Evolutionary conservation across 441 rosid species (phyloP), one percentile per base, ranked within the genome.

Genomic region (Sinapis alba): DNA sequence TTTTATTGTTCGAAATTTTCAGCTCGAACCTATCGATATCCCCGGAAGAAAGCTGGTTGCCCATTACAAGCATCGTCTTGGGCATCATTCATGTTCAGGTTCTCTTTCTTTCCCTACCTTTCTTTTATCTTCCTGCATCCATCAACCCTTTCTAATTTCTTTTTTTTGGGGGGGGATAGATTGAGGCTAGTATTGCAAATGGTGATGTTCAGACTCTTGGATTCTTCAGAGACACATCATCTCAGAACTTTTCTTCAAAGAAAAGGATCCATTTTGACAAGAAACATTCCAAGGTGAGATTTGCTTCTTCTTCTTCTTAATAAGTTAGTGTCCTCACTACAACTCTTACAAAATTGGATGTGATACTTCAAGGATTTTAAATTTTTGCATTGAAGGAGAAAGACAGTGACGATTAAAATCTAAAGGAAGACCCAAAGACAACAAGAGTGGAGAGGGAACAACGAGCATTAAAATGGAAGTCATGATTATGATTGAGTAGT

Each of bases 21-120:
- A 92, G 98, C 84, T 86, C 98, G 12, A 92, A 87, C 70, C 81
- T 95, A 57, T 89, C 98, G 1, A 74, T 92, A 11, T 92, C 95
- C 8, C 91, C 96, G 1, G 93, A 91, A 45, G 99, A 95, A 51
- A 91, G 93, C 75, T 95, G 98, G 98, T 82, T 93, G 80, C 98
- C 98, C 24, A 79, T 95, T 80, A 86, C 96, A 54, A 91, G 99
- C 85, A 93, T 93, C 26, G 50, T 91, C 56, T 76, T 91, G 56
- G 91, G 99, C 79, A 84, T 91, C 67, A 70, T 87, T 77, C 98
- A 95, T 73, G 86, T 95, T 69, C 99, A 95, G 99, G 97, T 93
- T 24, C 16, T 56, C 7, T n/a, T 56, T 68, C 62, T 51, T 1
- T 61, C 24, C 4, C 4, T 59, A 6, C 13, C n/a, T n/a, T n/a